Base-by-base conservation (phyloP, 768 basidiomycete genomes). In the Suillus occidentalis region DNA sequence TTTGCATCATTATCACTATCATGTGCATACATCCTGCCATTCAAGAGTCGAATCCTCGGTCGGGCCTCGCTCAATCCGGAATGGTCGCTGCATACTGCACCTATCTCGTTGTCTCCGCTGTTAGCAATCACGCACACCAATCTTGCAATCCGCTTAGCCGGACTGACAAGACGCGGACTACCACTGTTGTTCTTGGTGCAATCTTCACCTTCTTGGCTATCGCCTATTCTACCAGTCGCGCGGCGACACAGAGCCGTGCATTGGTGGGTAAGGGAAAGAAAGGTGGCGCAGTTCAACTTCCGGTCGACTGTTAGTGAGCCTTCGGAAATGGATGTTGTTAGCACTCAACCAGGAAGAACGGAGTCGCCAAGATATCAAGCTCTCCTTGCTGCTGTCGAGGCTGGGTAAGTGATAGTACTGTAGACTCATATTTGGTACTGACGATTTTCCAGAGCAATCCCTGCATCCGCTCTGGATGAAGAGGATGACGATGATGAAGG, bases 11-110 rank as follows among this genome's bases (percentile, higher is more conserved):
- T 72, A 87, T 92, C 74, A 95, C 95, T 14, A 79, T 93, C 68
- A 71, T 95, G 70, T 94, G 90, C 69, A 81, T 99, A 63, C 87
- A 94, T 67, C 96, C 94, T 9, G 80, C 84, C 7, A 86, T 99
- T 6, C 97, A 99, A 72, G 95, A 95, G 70, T 83, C 88, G 70
- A 99, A 98, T 73, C 93, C 97, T 13, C 91, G 93, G 61, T 96
- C 94, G 10, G 97, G 97, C 5, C 86, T 99, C 7, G 95, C 95
- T 1, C 97, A 99, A 73, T 89, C 94, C 8, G 89, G 92, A 55
- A 96, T 99, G 91, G 97, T 99, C n/a, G 92, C 93, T 4, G 93
- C 89, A 2, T 99, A 99, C 76, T 97, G 94, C 80, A 95, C 95
- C 3, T 99, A 99, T 75, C 89, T 99, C 66, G 87, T 94, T 70